Conservation (phyloP, 805 yeast species). For the Pichia cabralensis region DNA sequence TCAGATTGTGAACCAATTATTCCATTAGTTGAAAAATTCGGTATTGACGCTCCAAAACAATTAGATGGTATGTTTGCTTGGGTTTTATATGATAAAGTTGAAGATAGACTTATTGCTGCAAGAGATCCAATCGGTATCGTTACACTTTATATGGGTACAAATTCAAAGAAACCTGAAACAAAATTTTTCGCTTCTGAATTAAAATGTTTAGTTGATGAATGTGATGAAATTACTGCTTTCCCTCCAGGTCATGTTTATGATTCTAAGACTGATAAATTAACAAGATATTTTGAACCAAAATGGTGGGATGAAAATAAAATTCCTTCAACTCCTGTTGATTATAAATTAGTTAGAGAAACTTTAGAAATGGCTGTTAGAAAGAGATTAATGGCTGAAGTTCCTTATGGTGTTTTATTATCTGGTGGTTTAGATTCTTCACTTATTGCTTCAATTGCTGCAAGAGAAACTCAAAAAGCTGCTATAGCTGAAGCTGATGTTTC, state of each 20-base stretch:
- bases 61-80: slow-evolving; percentile 98
- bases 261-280: slow-evolving; percentile 74
- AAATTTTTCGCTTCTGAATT: slow-evolving; percentile 90
- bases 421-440: slow-evolving; percentile 97
- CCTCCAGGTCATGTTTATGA: slow-evolving; percentile 98
- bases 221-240: slow-evolving; percentile 88
- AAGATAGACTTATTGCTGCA: slow-evolving; percentile 89
- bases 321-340: slow-evolving; percentile 73
- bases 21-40: slow-evolving; percentile 84
- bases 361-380: slow-evolving; percentile 94
- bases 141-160: slow-evolving; percentile 90
- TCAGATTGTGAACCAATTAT: slow-evolving; percentile 97
- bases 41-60: slow-evolving; percentile 79
- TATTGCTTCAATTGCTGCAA: slow-evolving; percentile 94
- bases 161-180: slow-evolving; percentile 57
- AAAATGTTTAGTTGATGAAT: slow-evolving; percentile 88
- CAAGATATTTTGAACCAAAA: slow-evolving; percentile 82
- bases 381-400: slow-evolving; percentile 99
- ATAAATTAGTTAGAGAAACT: slow-evolving; percentile 58
- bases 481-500: slow-evolving; percentile 32
- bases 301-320: slow-evolving; percentile 85
- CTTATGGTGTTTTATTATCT: slow-evolving; percentile 92
- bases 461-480: slow-evolving; percentile 82
- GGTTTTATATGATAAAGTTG: slow-evolving; percentile 74
- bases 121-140: slow-evolving; percentile 98